Evolutionary conservation across 805 yeast species (phyloP).

Genomic region (Debaryomyces tyrocola): DNA sequence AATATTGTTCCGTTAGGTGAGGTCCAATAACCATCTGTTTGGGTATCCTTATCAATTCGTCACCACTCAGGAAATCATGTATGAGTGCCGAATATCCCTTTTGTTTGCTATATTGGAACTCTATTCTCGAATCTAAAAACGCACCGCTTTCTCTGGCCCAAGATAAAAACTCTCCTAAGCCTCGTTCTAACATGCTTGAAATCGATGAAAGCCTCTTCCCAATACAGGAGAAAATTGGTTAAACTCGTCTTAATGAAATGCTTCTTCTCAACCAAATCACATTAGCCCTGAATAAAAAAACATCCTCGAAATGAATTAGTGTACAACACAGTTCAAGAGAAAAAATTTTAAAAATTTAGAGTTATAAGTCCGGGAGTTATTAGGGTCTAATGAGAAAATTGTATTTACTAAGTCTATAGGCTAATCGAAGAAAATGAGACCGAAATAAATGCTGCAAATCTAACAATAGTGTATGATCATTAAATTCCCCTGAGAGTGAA

Average conservation of each 20-base stretch:
- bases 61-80: background rate
- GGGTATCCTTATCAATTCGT: conserved; percentile 3
- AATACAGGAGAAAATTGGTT: background rate
- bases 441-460: too few species aligned
- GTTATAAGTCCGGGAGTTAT: background rate
- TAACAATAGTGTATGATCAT: too few species aligned
- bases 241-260: background rate
- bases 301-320: background rate
- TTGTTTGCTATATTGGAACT: background rate
- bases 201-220: background rate
- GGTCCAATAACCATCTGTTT: conserved; percentile 5
- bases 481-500: too few species aligned
- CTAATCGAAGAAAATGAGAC: too few species aligned
- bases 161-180: background rate
- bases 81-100: background rate
- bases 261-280: background rate
- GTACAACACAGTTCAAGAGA: background rate
- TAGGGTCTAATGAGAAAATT: too few species aligned
- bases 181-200: background rate
- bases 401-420: background rate
- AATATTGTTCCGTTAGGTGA: background rate
- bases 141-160: background rate
- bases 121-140: background rate
- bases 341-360: background rate
- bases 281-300: background rate